Conservation (phyloP, 2,329 filamentous ascomycete genomes). For the Colletotrichum coccodes region DNA sequence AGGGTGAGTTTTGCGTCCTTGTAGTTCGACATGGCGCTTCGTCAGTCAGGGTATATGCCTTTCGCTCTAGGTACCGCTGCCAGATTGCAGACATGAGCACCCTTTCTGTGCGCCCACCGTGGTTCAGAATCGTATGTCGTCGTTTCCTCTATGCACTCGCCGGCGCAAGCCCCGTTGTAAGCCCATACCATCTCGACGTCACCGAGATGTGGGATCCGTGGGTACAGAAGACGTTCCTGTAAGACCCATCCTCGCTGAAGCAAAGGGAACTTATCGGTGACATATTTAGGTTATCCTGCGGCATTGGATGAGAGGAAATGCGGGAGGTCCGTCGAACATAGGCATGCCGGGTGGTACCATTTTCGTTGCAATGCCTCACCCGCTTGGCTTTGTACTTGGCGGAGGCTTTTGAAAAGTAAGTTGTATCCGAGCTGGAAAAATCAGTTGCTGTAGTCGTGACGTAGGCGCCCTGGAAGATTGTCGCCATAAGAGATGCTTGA, state of each 20-base stretch:
- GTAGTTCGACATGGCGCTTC: slow-evolving; percentile 13
- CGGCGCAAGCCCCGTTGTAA: too few species aligned
- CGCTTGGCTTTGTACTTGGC: neutral
- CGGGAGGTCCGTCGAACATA: neutral
- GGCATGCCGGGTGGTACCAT: neutral
- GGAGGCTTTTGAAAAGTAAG: neutral
- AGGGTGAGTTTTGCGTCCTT: slow-evolving; percentile 25
- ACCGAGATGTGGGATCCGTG: neutral
- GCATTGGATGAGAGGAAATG: neutral
- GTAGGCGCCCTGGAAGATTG: neutral
- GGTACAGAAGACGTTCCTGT: slow-evolving; percentile 27
- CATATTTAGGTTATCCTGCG: neutral
- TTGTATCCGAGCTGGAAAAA: neutral
- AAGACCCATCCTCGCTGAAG: slow-evolving; percentile 23
- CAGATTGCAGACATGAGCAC: neutral
- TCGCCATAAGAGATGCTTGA: neutral
- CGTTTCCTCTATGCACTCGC: slow-evolving; percentile 32
- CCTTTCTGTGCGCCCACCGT: neutral
- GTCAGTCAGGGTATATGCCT: neutral
- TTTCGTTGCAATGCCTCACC: neutral
- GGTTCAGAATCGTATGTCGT: slow-evolving; percentile 7
- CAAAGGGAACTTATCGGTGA: neutral
- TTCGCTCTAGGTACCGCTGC: neutral
- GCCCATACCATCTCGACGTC: slow-evolving; percentile 31
- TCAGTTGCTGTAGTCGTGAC: neutral